Evolutionary conservation across 371 early-diverging fungal genomes (phyloP), one percentile per base, ranked within the genome.

Genomic region (Mortierella sp.): DNA sequence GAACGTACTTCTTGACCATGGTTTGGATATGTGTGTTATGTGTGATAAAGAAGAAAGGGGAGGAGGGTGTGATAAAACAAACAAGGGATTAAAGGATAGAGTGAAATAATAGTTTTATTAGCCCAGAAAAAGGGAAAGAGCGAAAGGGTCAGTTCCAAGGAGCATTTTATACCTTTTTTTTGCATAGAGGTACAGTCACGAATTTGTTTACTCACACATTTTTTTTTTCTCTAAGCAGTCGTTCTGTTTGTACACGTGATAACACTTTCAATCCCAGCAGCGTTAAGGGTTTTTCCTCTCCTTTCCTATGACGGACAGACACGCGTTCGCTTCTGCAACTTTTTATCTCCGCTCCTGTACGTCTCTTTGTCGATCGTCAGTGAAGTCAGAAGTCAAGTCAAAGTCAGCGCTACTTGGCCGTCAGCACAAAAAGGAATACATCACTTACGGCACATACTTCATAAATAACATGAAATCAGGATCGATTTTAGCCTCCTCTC

Each of bases 1-100:
- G 84, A 78, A 99, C 96, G 92, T 98, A 99, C 88, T 98, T 98
- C 87, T 81, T 81, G 74, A 81, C 81, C 81, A 81, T 81, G 70
- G 47, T 77, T 73, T 58, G 19, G 29, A 63, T 37, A 48, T 64
- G 47, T 61, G 24, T 39, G 40, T 71, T 26, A 13, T 31, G 48
- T n/a, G 45, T 44, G 50, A 26, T 44, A 45, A 63, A 40, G 58
- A 69, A 74, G 55, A 69, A 66, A 63, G 55, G 66, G 52, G 34
- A 40, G 44, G 3, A 52, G 40, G 37, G 43, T 39, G 52, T 24
- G 50, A 9, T 22, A 58, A 65, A 65, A 39, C 10, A 39, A 65
- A 10, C 39, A 41, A 43, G 19, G 43, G 43, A 65, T 19, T n/a
- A 65, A 39, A 65, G 22, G 34, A 47, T 50, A n/a, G 52, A 55